Evolutionary conservation across 202 grass and related monocot species (phyloP), one percentile per base, ranked within the genome.

Genomic region (Carex arenaria): DNA sequence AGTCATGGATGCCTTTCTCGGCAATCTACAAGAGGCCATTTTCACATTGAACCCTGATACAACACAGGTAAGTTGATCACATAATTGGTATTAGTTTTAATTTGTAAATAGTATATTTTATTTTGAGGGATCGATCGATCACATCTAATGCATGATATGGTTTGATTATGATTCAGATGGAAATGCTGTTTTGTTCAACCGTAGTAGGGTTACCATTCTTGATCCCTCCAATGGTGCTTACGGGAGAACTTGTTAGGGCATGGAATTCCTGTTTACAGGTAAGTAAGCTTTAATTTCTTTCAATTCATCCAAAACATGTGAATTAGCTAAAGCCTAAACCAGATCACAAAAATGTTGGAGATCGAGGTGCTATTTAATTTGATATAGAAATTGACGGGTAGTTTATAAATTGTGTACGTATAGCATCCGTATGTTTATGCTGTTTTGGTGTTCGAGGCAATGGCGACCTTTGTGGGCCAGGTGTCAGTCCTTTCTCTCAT

Each of bases 131-230:
- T 26, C 26, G 26, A 26, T 5, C 5, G 38, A 40, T 76, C 49
- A 56, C 7, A n/a, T 34, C 3, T 76, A 56, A 56, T 22, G 31
- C 72, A 45, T 59, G 51, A 54, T 71, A 14, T 8, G 20, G 23
- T 64, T 7, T 45, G 15, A 53, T 4, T 45, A 0, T 82, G 5
- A 23, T 42, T 65, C 8, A 98, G 95, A 98, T 98, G 95, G 95
- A 98, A 86, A 93, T 95, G 92, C 18, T 98, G 31, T 98, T 90
- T 85, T 98, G 95, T 89, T 98, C 92, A 8, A 93, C 95, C 20
- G 85, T 93, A 62, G 92, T 98, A 12, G 95, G 90, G 5, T 73
- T 98, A 71, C 90, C 90, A 0, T 95, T 98, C 67, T 81, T 98
- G 19, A 87, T 85, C 4, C 84, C 89, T 28, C 95, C 95, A 0